Conservation (phyloP, 2,329 filamentous ascomycete species). For the Alternaria viburni region DNA sequence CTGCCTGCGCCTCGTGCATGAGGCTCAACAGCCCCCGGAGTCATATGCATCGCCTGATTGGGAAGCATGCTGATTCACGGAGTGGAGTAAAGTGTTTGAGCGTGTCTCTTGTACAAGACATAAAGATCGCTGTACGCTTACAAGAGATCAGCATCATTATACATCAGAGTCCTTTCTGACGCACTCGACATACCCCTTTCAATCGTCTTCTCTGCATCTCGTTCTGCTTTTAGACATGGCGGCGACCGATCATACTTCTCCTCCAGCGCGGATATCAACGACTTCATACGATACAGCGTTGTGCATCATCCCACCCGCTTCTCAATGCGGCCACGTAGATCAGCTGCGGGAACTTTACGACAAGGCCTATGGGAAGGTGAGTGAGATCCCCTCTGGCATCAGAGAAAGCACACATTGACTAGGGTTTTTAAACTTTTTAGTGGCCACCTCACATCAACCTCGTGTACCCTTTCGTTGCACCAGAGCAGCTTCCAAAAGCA, state of each 20-base stretch:
- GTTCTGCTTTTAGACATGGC: constrained; percentile 25
- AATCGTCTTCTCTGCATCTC: background rate
- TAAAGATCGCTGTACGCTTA: constrained; percentile 8
- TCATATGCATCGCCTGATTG: constrained; percentile 18
- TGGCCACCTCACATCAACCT: constrained; percentile 74
- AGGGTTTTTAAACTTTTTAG: background rate
- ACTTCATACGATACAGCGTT: constrained; percentile 65
- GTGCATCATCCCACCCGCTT: constrained; percentile 62
- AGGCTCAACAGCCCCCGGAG: constrained; percentile 13
- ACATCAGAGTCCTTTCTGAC: background rate
- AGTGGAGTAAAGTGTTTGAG: background rate
- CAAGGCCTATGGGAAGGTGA: constrained; percentile 58
- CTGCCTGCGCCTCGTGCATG: background rate
- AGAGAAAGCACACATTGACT: background rate
- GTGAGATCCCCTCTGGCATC: background rate
- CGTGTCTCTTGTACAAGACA: background rate
- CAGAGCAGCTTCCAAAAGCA: constrained; percentile 55
- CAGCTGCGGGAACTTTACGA: constrained; percentile 67
- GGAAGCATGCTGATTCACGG: background rate
- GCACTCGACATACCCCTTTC: constrained; percentile 15
- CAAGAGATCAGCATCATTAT: constrained; percentile 5
- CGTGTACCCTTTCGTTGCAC: constrained; percentile 68
- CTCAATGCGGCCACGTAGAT: constrained; percentile 59
- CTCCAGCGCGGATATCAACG: constrained; percentile 22
- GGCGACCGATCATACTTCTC: background rate